These are phyloP conservation scores for Phaeomoniella chlamydospora DNA, from an alignment of 2,329 filamentous ascomycete genomes.

Conservation along the genomic window DNA sequence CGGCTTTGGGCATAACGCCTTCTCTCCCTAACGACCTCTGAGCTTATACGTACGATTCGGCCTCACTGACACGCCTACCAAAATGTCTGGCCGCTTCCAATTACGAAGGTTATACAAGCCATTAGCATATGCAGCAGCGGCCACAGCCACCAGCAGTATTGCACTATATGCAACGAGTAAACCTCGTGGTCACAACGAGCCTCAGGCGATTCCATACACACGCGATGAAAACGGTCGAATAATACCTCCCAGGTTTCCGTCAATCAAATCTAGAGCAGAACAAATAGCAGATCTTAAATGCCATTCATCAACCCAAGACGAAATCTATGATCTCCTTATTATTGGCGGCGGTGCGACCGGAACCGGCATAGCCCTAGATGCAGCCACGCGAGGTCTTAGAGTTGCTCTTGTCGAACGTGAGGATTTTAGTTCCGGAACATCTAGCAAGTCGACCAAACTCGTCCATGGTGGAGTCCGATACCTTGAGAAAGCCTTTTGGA, in stretches of 20 bases:
- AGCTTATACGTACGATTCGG: too few relatives aligned
- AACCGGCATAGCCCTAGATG: conserved; percentile 67
- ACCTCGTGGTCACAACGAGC: conserved; percentile 23
- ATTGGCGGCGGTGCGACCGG: conserved; percentile 71
- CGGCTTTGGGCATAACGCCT: too few relatives aligned
- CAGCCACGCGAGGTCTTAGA: conserved; percentile 62
- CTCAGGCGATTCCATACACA: conserved; percentile 45
- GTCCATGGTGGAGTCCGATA: conserved; percentile 77
- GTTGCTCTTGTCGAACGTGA: conserved; percentile 72
- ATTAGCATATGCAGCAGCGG: not conserved
- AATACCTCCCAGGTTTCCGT: conserved; percentile 35
- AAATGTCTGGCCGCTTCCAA: not conserved
- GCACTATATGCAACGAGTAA: not conserved
- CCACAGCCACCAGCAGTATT: not conserved
- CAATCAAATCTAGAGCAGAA: conserved; percentile 32
- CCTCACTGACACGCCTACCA: too few relatives aligned
- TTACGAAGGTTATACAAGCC: not conserved
- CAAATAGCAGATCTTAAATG: conserved; percentile 37
- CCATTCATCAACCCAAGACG: conserved; percentile 23
- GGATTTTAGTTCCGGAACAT: conserved; percentile 69
- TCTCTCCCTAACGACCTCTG: too few relatives aligned
- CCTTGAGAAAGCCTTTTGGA: conserved; percentile 74
- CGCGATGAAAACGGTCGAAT: conserved; percentile 45
- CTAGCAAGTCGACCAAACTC: conserved; percentile 76
- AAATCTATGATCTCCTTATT: conserved; percentile 61